Conservation (phyloP, 2,329 filamentous ascomycete genomes). For the Neofusicoccum parvum region DNA sequence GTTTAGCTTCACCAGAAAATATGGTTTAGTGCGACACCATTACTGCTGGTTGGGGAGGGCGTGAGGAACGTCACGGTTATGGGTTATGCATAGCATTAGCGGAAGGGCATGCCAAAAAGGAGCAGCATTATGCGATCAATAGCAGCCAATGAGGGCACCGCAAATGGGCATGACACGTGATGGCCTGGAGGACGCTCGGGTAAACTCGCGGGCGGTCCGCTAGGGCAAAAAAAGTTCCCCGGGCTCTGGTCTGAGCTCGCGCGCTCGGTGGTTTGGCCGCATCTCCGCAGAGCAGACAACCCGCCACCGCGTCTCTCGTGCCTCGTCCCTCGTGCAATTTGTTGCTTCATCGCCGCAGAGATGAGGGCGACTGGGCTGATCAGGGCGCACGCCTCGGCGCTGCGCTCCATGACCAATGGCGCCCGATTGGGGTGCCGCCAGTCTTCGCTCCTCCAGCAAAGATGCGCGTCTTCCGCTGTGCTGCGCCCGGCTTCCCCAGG, state of each 20-base stretch:
- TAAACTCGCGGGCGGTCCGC: not conserved
- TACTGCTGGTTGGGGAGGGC: no score
- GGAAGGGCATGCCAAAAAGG: not conserved
- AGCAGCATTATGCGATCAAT: not conserved
- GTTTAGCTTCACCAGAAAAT: no score
- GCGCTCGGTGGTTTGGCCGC: constrained; percentile 15
- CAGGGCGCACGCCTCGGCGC: constrained; percentile 10
- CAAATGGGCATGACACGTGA: constrained; percentile 1
- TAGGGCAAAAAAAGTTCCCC: constrained; percentile 20
- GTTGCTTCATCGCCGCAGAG: not conserved
- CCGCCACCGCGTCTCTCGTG: constrained; percentile 9
- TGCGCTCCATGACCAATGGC: constrained; percentile 16
- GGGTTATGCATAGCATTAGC: not conserved
- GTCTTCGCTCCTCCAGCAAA: constrained; percentile 5
- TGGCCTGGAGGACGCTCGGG: not conserved
- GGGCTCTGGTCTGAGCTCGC: constrained; percentile 9
- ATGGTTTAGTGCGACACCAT: no score
- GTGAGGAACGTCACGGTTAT: not conserved
- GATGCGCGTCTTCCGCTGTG: constrained; percentile 17
- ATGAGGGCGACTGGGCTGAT: constrained; percentile 22
- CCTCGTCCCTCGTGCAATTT: not conserved
- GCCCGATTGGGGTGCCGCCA: constrained; percentile 14
- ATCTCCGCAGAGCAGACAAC: constrained; percentile 14
- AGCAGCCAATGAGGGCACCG: not conserved
- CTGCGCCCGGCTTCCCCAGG: constrained; percentile 15